Base-by-base conservation (phyloP, 257 asterid species). In the Osmanthus fragrans region DNA sequence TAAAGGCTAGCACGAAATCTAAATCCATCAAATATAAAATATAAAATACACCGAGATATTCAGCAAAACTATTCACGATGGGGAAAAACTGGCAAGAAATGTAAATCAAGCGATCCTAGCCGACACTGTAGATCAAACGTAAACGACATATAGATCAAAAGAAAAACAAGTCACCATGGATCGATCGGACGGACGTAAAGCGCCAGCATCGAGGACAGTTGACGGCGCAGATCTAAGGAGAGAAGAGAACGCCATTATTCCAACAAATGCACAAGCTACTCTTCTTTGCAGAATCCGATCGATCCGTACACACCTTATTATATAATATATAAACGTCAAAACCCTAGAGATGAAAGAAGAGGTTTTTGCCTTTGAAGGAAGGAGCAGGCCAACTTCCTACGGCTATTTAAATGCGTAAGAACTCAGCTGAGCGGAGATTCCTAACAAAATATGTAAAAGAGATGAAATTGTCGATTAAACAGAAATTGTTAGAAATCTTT, bases 191-290 rank as follows among this genome's bases (percentile, higher is more conserved):
- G 82, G 21, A 25, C 77, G 84, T 75, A 67, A 56, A 65, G 83
- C 76, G 49, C 81, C 85, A 19, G 89, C 49, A 6, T 85, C 86
- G 21, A 78, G 60, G 74, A 86, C 84, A 37, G 89, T 88, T 0
- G 94, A 85, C 51, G 85, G 79, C 58, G 87, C 79, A 83, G 94
- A 91, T 89, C 96, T 84, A 21, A 87, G 51, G 29, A 87, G 82
- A 37, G 93, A 77, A 34, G 94, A 91, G 70, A 84, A 87, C 23
- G 92, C 89, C 96, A 90, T 89, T 80, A 74, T 82, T 30, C 18
- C 27, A 19, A 69, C 32, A 77, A 56, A 65, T 15, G 58, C 16
- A 64, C 39, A 15, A 71, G 23, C 33, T 42, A 11, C 75, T 81
- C 54, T 39, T 15, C 58, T 37, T 84, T 29, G 77, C 80, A 73